phyloP scores from a whole-genome alignment of 163 green algal genomes.

The Scenedesmus sp. region DNA sequence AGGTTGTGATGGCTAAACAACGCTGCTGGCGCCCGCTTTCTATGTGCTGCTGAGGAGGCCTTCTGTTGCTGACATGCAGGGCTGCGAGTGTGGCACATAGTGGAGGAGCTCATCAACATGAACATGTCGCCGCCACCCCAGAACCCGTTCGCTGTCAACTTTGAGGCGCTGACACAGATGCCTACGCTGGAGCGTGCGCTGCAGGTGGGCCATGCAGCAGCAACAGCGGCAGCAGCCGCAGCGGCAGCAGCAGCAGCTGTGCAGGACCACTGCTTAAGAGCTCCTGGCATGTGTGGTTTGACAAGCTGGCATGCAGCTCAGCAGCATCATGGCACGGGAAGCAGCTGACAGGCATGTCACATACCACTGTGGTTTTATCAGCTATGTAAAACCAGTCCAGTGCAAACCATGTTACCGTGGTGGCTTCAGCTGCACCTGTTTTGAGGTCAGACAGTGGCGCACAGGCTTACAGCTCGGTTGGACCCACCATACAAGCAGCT shows the following conservation, averaged over 20 bases:
- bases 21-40: neutral
- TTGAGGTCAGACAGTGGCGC: neutral
- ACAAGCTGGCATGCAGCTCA: neutral
- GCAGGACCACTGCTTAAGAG: neutral
- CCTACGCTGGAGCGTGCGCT: conserved; percentile 69
- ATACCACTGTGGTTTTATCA: too few species aligned
- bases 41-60: neutral
- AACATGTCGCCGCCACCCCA: conserved; percentile 65
- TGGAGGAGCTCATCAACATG: conserved; percentile 72
- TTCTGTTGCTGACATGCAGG: conserved; percentile 45
- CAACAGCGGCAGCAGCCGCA: too few species aligned
- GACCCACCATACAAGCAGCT: neutral
- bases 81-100: conserved; percentile 72
- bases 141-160: conserved; percentile 75
- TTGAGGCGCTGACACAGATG: conserved; percentile 68
- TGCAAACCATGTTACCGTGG: too few species aligned
- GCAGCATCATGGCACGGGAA: neutral
- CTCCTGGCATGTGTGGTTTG: neutral
- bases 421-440: too few species aligned
- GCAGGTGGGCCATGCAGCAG: conserved; percentile 54
- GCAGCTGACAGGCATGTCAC: too few species aligned
- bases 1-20: neutral
- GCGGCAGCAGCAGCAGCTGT: neutral
- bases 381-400: too few species aligned
- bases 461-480: neutral